These are phyloP conservation scores for Linum lewisii DNA, from an alignment of 345 rosid genomes.

Conservation along the genomic window DNA sequence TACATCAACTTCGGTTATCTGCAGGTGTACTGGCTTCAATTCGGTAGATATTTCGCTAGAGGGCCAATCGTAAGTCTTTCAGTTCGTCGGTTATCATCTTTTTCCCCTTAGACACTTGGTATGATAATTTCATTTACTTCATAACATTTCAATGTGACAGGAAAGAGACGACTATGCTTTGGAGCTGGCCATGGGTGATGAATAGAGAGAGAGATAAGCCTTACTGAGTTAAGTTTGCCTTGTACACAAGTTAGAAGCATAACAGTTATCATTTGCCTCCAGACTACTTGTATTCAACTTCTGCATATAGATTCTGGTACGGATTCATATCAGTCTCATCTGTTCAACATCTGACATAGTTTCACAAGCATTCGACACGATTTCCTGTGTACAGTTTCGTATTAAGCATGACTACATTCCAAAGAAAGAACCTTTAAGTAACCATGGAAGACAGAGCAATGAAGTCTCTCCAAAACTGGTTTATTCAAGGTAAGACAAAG, in stretches of 20 bases:
- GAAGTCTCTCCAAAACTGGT: neutral
- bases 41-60: constrained; percentile 97
- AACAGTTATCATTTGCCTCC: too few species aligned
- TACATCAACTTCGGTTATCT: constrained; percentile 4
- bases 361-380: too few species aligned
- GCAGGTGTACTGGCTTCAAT: constrained; percentile 97
- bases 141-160: constrained; percentile 30
- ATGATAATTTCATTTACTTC: too few species aligned
- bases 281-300: too few species aligned
- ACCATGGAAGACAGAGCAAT: too few species aligned
- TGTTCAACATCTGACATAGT: too few species aligned
- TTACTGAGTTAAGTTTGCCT: neutral
- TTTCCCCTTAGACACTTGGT: too few species aligned
- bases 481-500: neutral
- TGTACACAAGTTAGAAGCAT: neutral
- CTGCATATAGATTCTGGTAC: too few species aligned
- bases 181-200: constrained; percentile 89
- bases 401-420: too few species aligned
- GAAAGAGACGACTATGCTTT: constrained; percentile 93
- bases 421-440: too few species aligned
- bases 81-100: constrained; percentile 5
- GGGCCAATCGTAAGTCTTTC: constrained; percentile 78
- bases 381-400: too few species aligned
- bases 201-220: constrained; percentile 21
- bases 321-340: too few species aligned